Base-by-base conservation (phyloP, 1,139 yeast genomes). In the Yamadazyma triangularis region DNA sequence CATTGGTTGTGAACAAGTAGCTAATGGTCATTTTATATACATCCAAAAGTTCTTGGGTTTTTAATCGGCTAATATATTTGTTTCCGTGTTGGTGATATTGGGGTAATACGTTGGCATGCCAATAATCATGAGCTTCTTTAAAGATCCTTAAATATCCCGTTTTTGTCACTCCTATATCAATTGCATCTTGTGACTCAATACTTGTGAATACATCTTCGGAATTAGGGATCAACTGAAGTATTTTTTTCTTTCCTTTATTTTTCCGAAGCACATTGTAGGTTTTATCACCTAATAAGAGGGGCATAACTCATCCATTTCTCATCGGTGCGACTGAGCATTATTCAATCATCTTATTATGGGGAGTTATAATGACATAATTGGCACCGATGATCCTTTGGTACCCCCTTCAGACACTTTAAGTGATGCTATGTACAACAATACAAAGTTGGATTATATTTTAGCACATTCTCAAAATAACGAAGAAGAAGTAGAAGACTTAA, bases 1-100 rank as follows among this genome's bases (percentile, higher is more conserved):
- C 74, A 38, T 65, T 62, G 13, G 73, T 64, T 9, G 71, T 64
- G 13, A 60, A 36, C 27, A 68, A 41, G 32, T 51, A 57, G 1
- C 70, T 64, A 21, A 62, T 36, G 0, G 70, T 60, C 49, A 58
- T 54, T 23, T 36, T 36, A 27, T 48, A 51, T 9, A 18, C 9
- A 6, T 18, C 20, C 20, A 18, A 7, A 16, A 42, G 11, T 2
- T 41, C 36, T 31, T 33, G 29, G 12, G 39, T 26, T 6, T 28
- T 19, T 2, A 27, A 25, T 2, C 16, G 27, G 4, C 30, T 18
- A 11, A 28, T 6, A n/a, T 13, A 11, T 3, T 4, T 11, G 9
- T 18, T 9, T 18, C 20, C 20, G n/a, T n/a, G n/a, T n/a, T n/a
- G n/a, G n/a, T n/a, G n/a, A n/a, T n/a, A n/a, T n/a, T n/a, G n/a